These are phyloP conservation scores for Aspergillus leporis DNA, from an alignment of 495 filamentous ascomycete species.

Conservation along the genomic window DNA sequence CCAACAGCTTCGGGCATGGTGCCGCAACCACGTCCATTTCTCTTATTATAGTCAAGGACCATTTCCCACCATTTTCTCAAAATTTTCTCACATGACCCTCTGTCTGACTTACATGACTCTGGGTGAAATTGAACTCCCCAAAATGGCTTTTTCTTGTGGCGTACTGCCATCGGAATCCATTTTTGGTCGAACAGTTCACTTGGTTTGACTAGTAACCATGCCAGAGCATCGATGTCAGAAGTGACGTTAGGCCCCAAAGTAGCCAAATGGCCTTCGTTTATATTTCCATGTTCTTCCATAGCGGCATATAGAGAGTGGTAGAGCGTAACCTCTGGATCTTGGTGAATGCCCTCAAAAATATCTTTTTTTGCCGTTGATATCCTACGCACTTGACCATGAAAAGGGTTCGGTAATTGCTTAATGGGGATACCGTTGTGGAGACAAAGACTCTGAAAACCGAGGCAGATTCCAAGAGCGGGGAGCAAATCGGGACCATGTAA, in stretches of 20 bases:
- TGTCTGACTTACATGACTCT: slow-evolving; percentile 83
- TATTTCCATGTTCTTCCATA: no score
- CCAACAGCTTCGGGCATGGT: slow-evolving; percentile 27
- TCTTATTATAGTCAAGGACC: slow-evolving; percentile 39
- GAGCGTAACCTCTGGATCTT: slow-evolving; percentile 67
- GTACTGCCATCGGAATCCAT: slow-evolving; percentile 79
- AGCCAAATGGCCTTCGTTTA: no score
- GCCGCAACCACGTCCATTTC: slow-evolving; percentile 28
- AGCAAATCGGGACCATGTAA: slow-evolving; percentile 57
- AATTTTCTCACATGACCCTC: slow-evolving; percentile 60
- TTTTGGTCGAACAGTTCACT: slow-evolving; percentile 23
- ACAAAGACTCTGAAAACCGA: slow-evolving; percentile 87
- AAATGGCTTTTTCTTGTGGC: slow-evolving; percentile 71
- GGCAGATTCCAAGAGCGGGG: slow-evolving; percentile 85
- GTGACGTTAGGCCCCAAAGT: not conserved
- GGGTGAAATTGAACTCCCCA: slow-evolving; percentile 95
- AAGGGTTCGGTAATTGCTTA: slow-evolving; percentile 59
- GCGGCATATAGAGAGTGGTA: slow-evolving; percentile 83
- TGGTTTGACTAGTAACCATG: slow-evolving; percentile 35
- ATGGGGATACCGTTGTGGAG: slow-evolving; percentile 65
- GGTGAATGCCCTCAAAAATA: slow-evolving; percentile 58
- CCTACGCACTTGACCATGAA: slow-evolving; percentile 77
- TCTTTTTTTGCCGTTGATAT: slow-evolving; percentile 53
- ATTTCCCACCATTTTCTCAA: slow-evolving; percentile 75
- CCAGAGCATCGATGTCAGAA: slow-evolving; percentile 33